These are phyloP conservation scores for Macroventuria anomochaeta DNA, from an alignment of 2,329 filamentous ascomycete genomes.

Conservation along the genomic window DNA sequence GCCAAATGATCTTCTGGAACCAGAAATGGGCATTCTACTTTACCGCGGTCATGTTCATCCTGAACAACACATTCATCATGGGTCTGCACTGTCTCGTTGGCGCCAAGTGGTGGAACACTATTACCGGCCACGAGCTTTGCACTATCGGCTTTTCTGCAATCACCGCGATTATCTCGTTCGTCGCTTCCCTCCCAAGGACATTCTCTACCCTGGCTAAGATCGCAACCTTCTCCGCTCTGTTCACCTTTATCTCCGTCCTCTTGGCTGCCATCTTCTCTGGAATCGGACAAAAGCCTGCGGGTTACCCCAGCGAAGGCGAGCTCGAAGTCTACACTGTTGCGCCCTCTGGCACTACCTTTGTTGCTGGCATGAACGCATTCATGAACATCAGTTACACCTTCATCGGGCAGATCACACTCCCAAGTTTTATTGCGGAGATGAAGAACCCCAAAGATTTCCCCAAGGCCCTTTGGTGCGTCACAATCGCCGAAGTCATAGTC, in stretches of 20 bases:
- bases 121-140: constrained; percentile 74
- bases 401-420: constrained; percentile 92
- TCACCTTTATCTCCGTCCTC: constrained; percentile 88
- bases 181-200: constrained; percentile 83
- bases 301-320: constrained; percentile 64
- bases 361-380: constrained; percentile 83
- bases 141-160: constrained; percentile 82
- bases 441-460: constrained; percentile 80
- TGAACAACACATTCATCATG: constrained; percentile 94
- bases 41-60: constrained; percentile 83
- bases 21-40: constrained; percentile 73
- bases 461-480: constrained; percentile 90
- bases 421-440: constrained; percentile 97
- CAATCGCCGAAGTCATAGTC: constrained; percentile 83
- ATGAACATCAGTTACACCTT: constrained; percentile 97
- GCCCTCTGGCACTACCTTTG: constrained; percentile 75
- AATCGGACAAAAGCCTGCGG: constrained; percentile 74
- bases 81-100: constrained; percentile 83
- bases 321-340: constrained; percentile 74
- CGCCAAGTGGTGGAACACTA: constrained; percentile 88
- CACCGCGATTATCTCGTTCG: constrained; percentile 75
- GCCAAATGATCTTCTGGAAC: constrained; percentile 92
- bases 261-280: constrained; percentile 83
- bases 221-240: constrained; percentile 79
- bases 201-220: constrained; percentile 81